phyloP scores from a whole-genome alignment of 257 asterid genomes.

The Ilex asprella region DNA sequence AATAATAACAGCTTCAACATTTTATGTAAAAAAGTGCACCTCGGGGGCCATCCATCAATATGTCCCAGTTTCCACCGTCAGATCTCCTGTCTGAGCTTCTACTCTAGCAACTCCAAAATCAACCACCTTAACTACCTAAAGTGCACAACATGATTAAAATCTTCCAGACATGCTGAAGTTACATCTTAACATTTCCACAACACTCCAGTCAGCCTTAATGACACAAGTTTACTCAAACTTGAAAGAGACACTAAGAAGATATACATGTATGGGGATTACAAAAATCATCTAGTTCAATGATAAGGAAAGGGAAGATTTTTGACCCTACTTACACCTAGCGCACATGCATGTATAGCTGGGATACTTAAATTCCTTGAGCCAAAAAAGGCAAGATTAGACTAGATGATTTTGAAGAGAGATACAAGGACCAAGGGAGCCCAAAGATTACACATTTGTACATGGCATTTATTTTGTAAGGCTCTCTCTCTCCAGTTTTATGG shows the following conservation, averaged over 20 bases:
- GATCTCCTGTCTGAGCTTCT: constrained; percentile 88
- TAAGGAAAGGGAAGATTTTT: neutral
- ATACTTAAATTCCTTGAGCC: too few species aligned
- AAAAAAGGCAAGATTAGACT: too few species aligned
- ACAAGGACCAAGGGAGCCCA: too few species aligned
- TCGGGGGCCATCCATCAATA: constrained; percentile 99
- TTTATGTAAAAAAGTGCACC: constrained; percentile 36
- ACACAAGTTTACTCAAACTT: neutral
- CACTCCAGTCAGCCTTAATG: neutral
- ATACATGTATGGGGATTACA: neutral
- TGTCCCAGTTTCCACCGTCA: constrained; percentile 99
- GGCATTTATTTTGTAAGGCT: too few species aligned
- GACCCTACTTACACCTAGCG: neutral
- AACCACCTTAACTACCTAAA: constrained; percentile 94
- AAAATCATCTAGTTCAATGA: neutral
- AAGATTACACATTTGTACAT: too few species aligned
- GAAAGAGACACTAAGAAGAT: neutral
- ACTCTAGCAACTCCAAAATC: constrained; percentile 99
- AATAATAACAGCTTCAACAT: neutral
- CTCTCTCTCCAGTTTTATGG: too few species aligned
- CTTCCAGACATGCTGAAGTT: constrained; percentile 13
- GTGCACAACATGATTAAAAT: constrained; percentile 8
- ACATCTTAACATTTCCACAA: neutral
- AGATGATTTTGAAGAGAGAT: too few species aligned
- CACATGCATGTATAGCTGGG: too few species aligned